Conservation (phyloP, 208 protist genomes). For the Trypanosoma melophagium region DNA sequence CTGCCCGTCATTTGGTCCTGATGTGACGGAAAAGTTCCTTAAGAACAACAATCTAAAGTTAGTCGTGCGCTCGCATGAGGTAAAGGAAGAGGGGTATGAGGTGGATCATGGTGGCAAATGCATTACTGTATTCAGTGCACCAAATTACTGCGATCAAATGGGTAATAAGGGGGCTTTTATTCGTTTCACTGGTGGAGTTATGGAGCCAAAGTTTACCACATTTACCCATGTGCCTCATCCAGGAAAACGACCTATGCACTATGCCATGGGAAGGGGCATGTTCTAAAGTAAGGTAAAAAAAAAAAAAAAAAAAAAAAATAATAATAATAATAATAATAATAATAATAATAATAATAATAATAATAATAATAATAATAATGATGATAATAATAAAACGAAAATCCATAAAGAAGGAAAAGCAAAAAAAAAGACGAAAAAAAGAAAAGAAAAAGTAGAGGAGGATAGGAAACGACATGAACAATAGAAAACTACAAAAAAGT, state of each 20-base stretch:
- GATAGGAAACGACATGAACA: background rate
- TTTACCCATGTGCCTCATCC: constrained; percentile 75
- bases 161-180: constrained; percentile 92
- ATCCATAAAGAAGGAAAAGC: too few species aligned
- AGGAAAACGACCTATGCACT: constrained; percentile 82
- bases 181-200: constrained; percentile 75
- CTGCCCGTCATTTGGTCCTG: constrained; percentile 95
- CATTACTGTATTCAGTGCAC: constrained; percentile 97
- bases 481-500: background rate
- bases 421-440: constrained; percentile 6
- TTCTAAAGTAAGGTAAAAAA: constrained; percentile 29
- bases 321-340: too few species aligned
- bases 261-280: constrained; percentile 62
- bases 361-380: too few species aligned
- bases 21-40: constrained; percentile 96
- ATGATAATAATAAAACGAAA: too few species aligned
- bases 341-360: too few species aligned
- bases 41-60: constrained; percentile 93
- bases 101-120: constrained; percentile 92
- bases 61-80: constrained; percentile 97
- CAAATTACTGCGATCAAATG: constrained; percentile 99
- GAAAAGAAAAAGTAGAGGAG: background rate
- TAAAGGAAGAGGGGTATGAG: constrained; percentile 96
- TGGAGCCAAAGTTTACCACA: constrained; percentile 78
- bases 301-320: constrained; percentile 22